Evolutionary conservation across 1,284 basidiomycete species (phyloP), one percentile per base, ranked within the genome.

Genomic region (Trametes polyzona): DNA sequence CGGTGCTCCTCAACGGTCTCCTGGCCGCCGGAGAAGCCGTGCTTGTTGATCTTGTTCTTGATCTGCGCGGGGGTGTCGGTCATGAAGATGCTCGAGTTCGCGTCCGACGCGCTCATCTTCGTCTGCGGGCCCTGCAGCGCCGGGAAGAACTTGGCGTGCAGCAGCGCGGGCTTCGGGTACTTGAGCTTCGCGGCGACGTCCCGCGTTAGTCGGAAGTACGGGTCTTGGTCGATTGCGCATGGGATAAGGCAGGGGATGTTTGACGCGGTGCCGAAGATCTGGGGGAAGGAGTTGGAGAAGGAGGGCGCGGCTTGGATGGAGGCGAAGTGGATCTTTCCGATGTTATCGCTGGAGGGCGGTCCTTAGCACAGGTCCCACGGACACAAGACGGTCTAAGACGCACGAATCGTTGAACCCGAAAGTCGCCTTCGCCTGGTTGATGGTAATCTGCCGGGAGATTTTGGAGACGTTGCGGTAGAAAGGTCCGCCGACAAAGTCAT

Each of bases 101-200:
- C 81, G 73, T 96, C 90, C 48, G 92, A 95, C 3, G 96, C 96
- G 69, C 93, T 96, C 97, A 99, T 99, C 79, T 99, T 99, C 37
- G 95, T 97, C 74, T 97, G 94, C 5, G 95, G 92, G 37, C 97
- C 97, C 76, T 98, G 96, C 14, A 99, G 81, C 1, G 97, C 96
- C 5, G 97, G 97, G 78, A 99, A 97, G 83, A 99, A 99, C 71
- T 96, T 97, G 56, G 95, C 86, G 75, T 98, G 95, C 49, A 99
- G 80, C 26, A 98, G 83, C 7, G 90, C 79, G 2, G 97, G 97
- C 74, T 99, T 99, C 54, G 91, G 95, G 76, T 97, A 97, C 76
- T 95, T 96, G 68, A 99, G 86, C 69, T 93, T 92, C 64, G 83
- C 84, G 6, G 97, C 97, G 24, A 95, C 93, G 72, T 99, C 97